Percentiles rank a stretch among this genome's conserved stretches.
These are phyloP conservation scores for Cyberlindnera mrakii DNA, from an alignment of 805 yeast species.

Conservation along the genomic window DNA sequence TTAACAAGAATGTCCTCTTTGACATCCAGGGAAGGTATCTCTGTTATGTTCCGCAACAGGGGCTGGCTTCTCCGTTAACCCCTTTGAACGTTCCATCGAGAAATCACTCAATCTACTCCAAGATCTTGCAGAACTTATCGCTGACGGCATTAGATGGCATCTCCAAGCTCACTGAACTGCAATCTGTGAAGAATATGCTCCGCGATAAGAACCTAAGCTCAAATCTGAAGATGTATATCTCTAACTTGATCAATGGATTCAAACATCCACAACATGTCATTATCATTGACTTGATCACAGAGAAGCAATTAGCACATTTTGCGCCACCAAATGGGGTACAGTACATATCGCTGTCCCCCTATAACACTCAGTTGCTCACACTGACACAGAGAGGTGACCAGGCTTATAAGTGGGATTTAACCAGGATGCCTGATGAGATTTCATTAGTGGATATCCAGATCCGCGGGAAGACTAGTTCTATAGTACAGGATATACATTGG, in stretches of 20 bases:
- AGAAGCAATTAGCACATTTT: conserved; percentile 36
- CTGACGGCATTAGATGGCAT: conserved; percentile 48
- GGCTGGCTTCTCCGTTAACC: conserved; percentile 2
- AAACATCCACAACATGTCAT: conserved; percentile 29
- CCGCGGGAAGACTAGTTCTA: conserved; percentile 59
- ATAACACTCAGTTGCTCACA: conserved; percentile 50
- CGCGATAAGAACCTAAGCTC: conserved; percentile 10
- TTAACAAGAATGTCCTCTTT: conserved; percentile 36
- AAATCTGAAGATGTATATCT: conserved; percentile 9
- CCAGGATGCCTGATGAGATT: conserved; percentile 43
- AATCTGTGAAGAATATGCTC: conserved; percentile 7
- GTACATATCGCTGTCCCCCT: conserved; percentile 52
- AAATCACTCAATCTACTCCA: conserved; percentile 18
- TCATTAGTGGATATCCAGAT: conserved; percentile 50
- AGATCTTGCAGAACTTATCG: conserved; percentile 40
- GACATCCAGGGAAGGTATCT: conserved; percentile 35
- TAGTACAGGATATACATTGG: conserved; percentile 50
- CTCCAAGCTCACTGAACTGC: conserved; percentile 39
- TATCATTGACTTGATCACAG: conserved; percentile 41
- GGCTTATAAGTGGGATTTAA: conserved; percentile 58
- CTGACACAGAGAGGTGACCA: conserved; percentile 55
- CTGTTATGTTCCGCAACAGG: conserved; percentile 30
- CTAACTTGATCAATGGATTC: conserved; percentile 15
- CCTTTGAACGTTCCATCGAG: conserved; percentile 16
- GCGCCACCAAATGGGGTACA: conserved; percentile 61